Evolutionary conservation across 1,284 basidiomycete species (phyloP), one percentile per base, ranked within the genome.

Genomic region (Ceratobasidium theobromae): DNA sequence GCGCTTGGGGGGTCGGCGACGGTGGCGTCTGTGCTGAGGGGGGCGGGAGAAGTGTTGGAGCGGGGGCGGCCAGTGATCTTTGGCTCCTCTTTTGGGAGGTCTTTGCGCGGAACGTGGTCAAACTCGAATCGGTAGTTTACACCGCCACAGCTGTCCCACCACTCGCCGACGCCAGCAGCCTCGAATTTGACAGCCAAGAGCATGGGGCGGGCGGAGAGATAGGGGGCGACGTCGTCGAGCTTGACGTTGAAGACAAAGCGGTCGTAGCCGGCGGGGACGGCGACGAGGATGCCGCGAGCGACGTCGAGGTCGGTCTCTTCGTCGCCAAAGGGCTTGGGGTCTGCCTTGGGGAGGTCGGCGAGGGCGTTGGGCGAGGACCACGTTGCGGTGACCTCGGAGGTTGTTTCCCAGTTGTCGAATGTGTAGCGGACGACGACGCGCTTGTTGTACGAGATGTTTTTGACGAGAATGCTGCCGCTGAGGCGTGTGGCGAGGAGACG

Each of bases 171-270:
- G 14, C 76, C 76, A n/a, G 76, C 72, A 30, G 78, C 72, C 1
- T 77, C 78, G 75, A 82, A 93, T 32, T 87, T 79, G 3, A 81
- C 82, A 30, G 85, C 91, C n/a, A 93, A 78, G 75, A 81, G 84
- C 51, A 94, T 76, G 14, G 82, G 83, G 32, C 87, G 80, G 6
- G 84, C 81, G 38, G 82, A 79, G 12, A 95, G 79, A 67, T 83
- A 83, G 46, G 80, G 78, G 54, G 84, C 83, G 73, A 91, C 88
- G 71, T 92, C 89, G 70, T 89, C 87, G 35, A 95, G 80, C 58
- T 83, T 85, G 73, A 95, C 86, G 3, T 73, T 70, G 70, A 80
- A 80, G 52, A 73, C 72, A 74, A 81, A 80, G 33, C 79, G 72
- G 68, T 80, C 79, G 77, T 77, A 79, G 33, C 58, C 58, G 27